Percentiles rank a stretch among this genome's conserved stretches.
Evolutionary conservation across 108 stramenopile species (phyloP).

Genomic region (Nitzschia sp.): DNA sequence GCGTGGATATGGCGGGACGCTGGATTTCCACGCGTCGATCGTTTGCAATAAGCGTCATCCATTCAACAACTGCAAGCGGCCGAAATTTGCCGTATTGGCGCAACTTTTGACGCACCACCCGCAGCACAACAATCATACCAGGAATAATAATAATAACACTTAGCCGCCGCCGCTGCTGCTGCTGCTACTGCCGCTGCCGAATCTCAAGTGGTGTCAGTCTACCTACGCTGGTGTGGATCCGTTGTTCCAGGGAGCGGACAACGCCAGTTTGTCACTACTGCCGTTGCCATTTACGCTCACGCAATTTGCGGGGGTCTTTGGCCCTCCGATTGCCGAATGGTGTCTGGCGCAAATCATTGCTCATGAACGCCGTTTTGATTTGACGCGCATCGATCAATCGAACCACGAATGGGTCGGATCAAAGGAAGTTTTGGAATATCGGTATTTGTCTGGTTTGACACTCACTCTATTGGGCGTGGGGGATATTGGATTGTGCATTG

Average conservation of each 20-base stretch:
- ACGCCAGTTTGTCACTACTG: too few species aligned
- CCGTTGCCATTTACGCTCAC: slow-evolving; percentile 33
- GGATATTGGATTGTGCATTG: slow-evolving; percentile 56
- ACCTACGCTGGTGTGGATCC: slow-evolving; percentile 25
- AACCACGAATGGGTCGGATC: slow-evolving; percentile 45
- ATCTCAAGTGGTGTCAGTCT: slow-evolving; percentile 50
- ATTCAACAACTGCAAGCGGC: slow-evolving; percentile 25
- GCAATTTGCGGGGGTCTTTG: slow-evolving; percentile 54
- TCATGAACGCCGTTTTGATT: slow-evolving; percentile 49
- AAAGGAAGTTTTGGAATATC: slow-evolving; percentile 29
- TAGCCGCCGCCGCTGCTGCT: too few species aligned
- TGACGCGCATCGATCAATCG: slow-evolving; percentile 34
- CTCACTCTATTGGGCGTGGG: slow-evolving; percentile 49
- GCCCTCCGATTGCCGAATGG: slow-evolving; percentile 62
- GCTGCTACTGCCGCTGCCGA: background rate
- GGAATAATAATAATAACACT: too few species aligned
- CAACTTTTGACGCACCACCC: slow-evolving; percentile 14
- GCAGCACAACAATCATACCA: too few species aligned
- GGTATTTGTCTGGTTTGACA: slow-evolving; percentile 47
- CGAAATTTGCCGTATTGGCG: slow-evolving; percentile 43
- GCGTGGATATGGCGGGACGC: slow-evolving; percentile 44
- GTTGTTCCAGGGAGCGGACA: slow-evolving; percentile 10
- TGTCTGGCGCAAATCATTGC: slow-evolving; percentile 52
- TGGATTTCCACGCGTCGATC: slow-evolving; percentile 40
- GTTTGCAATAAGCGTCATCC: slow-evolving; percentile 16